phyloP scores from a whole-genome alignment of 2,329 filamentous ascomycete genomes.

The Aspergillus amoenus region DNA sequence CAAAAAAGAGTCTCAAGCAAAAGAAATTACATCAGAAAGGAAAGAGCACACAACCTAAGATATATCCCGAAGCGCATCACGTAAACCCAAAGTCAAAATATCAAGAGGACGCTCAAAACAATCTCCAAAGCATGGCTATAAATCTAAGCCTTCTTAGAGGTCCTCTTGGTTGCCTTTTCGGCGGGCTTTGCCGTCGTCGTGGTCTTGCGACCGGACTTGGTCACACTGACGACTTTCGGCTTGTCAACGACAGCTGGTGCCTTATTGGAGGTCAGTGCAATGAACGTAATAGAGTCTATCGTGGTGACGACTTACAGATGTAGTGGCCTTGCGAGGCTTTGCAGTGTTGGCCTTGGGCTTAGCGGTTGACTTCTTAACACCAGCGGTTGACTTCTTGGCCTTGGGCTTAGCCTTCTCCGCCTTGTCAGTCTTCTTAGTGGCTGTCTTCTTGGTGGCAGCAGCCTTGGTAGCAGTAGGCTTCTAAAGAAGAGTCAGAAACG shows the following conservation, averaged over 20 bases:
- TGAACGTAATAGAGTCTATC: not conserved
- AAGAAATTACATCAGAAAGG: slow-evolving; percentile 32
- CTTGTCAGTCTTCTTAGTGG: slow-evolving; percentile 51
- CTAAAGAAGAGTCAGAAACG: not conserved
- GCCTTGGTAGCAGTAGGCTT: slow-evolving; percentile 20
- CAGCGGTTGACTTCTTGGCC: slow-evolving; percentile 45
- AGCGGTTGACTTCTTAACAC: slow-evolving; percentile 51
- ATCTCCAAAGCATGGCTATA: slow-evolving; percentile 1
- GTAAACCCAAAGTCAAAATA: slow-evolving; percentile 16
- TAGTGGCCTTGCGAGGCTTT: slow-evolving; percentile 55
- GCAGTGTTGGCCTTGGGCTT: slow-evolving; percentile 54
- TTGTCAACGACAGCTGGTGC: slow-evolving; percentile 69
- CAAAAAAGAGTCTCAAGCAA: slow-evolving; percentile 21
- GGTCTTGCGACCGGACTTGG: slow-evolving; percentile 81
- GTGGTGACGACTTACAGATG: slow-evolving; percentile 35
- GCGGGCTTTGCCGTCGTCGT: slow-evolving; percentile 59
- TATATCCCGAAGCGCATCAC: slow-evolving; percentile 18
- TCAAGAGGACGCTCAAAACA: slow-evolving; percentile 22
- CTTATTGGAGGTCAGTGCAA: slow-evolving; percentile 39
- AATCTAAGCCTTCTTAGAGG: slow-evolving; percentile 41
- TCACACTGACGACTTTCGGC: slow-evolving; percentile 71
- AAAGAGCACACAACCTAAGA: slow-evolving; percentile 28
- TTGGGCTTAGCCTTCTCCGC: slow-evolving; percentile 41
- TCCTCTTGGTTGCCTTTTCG: slow-evolving; percentile 48
- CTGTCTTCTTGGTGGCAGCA: slow-evolving; percentile 44